Conservation (phyloP, 768 basidiomycete species). For the Lactarius psammicola region DNA sequence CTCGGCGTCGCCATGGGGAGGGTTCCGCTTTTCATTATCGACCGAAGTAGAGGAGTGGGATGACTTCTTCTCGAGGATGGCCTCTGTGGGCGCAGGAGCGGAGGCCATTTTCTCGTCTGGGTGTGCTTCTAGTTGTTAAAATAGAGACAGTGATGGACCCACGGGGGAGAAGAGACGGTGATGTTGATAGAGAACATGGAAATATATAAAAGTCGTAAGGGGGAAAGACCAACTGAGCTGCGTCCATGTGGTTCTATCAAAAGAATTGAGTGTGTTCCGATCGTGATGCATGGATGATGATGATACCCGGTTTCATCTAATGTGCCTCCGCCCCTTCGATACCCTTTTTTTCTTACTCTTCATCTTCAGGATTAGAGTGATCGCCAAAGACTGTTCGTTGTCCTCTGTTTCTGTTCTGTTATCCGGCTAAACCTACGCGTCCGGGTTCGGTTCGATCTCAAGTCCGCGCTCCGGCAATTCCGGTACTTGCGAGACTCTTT, state of each 20-base stretch:
- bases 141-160: not conserved
- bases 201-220: not conserved
- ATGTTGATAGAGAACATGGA: not conserved
- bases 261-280: no score
- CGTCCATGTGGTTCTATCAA: slow-evolving; percentile 4
- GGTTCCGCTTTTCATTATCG: slow-evolving; percentile 32
- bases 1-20: slow-evolving; percentile 13
- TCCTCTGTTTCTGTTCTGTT: not conserved
- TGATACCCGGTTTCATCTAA: no score
- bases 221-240: not conserved
- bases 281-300: no score
- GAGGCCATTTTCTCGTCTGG: not conserved
- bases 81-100: not conserved
- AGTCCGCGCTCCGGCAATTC: not conserved
- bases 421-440: not conserved
- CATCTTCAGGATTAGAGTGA: not conserved
- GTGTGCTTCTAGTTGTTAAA: slow-evolving; percentile 18
- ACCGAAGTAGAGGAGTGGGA: slow-evolving; percentile 31
- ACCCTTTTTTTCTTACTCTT: not conserved
- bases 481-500: no score
- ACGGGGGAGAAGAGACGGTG: not conserved
- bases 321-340: not conserved
- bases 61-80: slow-evolving; percentile 28
- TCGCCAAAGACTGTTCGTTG: not conserved
- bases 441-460: not conserved